phyloP scores from a whole-genome alignment of 768 basidiomycete species.

The Boletales sp. region DNA sequence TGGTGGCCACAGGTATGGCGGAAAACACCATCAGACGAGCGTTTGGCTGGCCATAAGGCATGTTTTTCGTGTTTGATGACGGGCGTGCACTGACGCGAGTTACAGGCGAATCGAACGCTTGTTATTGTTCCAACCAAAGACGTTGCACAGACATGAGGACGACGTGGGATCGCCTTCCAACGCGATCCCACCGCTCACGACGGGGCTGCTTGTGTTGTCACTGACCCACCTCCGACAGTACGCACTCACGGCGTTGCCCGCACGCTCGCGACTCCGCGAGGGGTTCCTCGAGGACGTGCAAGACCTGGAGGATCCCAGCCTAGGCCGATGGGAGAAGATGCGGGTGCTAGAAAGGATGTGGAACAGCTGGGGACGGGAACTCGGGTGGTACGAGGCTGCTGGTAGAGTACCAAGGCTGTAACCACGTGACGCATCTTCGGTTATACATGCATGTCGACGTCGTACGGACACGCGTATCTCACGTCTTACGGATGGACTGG shows the following conservation, averaged over 20 bases:
- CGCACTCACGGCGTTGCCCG: slow-evolving; percentile 54
- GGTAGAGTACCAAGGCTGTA: slow-evolving; percentile 5
- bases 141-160: slow-evolving; percentile 13
- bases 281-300: slow-evolving; percentile 84
- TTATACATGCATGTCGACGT: slow-evolving; percentile 9
- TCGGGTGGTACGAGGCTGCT: slow-evolving; percentile 52
- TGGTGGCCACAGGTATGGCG: slow-evolving; percentile 55
- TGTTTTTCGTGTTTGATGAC: background rate
- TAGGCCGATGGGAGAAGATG: slow-evolving; percentile 70
- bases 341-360: slow-evolving; percentile 83
- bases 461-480: slow-evolving; percentile 60
- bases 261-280: slow-evolving; percentile 58
- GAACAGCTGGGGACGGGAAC: slow-evolving; percentile 74
- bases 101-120: slow-evolving; percentile 66
- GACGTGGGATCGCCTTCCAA: slow-evolving; percentile 11
- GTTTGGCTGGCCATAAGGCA: slow-evolving; percentile 74
- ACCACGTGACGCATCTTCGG: background rate
- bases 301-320: slow-evolving; percentile 72
- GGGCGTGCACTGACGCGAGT: slow-evolving; percentile 5
- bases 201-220: slow-evolving; percentile 72
- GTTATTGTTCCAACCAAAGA: slow-evolving; percentile 47
- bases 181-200: slow-evolving; percentile 49
- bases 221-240: slow-evolving; percentile 64
- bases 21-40: slow-evolving; percentile 46
- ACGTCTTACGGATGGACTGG: slow-evolving; percentile 87